Conservation (phyloP, 768 basidiomycete genomes). For the Cubamyces lactineus region DNA sequence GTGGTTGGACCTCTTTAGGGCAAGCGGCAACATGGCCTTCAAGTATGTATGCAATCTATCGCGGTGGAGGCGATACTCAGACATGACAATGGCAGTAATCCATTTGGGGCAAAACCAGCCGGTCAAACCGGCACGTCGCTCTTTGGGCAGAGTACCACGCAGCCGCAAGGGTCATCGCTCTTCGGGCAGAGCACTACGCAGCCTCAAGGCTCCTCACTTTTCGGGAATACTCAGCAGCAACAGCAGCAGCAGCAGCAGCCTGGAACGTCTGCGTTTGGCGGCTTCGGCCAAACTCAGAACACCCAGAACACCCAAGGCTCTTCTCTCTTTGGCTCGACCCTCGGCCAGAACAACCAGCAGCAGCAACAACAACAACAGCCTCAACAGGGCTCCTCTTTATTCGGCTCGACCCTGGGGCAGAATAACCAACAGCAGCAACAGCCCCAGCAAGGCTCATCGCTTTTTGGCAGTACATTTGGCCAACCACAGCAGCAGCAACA, state of each 20-base stretch:
- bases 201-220: constrained; percentile 19
- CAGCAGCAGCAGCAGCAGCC: constrained; percentile 22
- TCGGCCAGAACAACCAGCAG: constrained; percentile 25
- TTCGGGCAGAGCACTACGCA: constrained; percentile 25
- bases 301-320: constrained; percentile 11
- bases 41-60: not conserved
- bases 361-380: constrained; percentile 31
- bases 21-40: constrained; percentile 3
- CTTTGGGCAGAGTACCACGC: constrained; percentile 23
- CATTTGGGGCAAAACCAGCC: constrained; percentile 20
- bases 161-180: constrained; percentile 18
- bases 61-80: not conserved
- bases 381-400: constrained; percentile 22
- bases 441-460: constrained; percentile 30
- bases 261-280: constrained; percentile 16
- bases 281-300: constrained; percentile 17
- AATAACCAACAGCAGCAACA: constrained; percentile 24
- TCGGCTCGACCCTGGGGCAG: constrained; percentile 27
- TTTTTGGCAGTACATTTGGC: constrained; percentile 28
- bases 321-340: constrained; percentile 20
- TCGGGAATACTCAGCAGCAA: constrained; percentile 21
- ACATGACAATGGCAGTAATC: not conserved
- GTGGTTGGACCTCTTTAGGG: too few relatives aligned
- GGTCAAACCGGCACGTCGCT: constrained; percentile 18
- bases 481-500: constrained; percentile 32